A percentile compares a stretch with the other conserved stretches of the same genome.
These are phyloP conservation scores for Alternaria infectoria DNA, from an alignment of 2,329 filamentous ascomycete species.

Conservation along the genomic window DNA sequence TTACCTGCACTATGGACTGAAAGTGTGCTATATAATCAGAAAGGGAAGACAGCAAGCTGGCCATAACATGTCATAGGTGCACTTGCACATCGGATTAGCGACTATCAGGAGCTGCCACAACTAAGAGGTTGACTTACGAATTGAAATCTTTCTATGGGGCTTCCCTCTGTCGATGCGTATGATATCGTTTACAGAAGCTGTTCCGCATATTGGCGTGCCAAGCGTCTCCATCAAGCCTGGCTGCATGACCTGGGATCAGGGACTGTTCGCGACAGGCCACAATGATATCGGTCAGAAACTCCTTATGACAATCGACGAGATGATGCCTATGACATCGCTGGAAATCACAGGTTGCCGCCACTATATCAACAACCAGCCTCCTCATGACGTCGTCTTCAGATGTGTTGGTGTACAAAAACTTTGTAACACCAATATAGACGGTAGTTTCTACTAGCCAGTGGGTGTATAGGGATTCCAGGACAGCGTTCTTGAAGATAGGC, in stretches of 20 bases:
- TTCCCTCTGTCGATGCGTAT: neutral
- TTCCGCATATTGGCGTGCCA: neutral
- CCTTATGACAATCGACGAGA: neutral
- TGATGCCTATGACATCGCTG: rapidly evolving
- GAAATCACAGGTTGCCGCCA: rapidly evolving
- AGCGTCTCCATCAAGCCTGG: neutral
- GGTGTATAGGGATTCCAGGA: neutral
- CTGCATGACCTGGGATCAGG: too few relatives aligned
- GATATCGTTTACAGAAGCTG: neutral
- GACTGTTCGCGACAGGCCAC: too few relatives aligned
- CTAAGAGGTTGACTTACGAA: neutral
- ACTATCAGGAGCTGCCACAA: neutral
- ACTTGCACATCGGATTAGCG: neutral
- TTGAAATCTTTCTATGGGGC: neutral
- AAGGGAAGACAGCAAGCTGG: rapidly evolving
- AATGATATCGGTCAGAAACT: neutral
- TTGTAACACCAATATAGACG: too few relatives aligned
- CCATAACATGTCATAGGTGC: neutral
- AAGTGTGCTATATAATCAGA: neutral
- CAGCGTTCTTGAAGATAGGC: neutral
- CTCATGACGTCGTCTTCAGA: neutral
- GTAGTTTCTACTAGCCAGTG: too few relatives aligned
- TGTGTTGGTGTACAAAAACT: neutral
- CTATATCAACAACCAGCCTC: neutral
- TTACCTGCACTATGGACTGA: neutral